Conservation (phyloP, 2,329 filamentous ascomycete species). For the Ophiostoma himal-ulmi region DNA sequence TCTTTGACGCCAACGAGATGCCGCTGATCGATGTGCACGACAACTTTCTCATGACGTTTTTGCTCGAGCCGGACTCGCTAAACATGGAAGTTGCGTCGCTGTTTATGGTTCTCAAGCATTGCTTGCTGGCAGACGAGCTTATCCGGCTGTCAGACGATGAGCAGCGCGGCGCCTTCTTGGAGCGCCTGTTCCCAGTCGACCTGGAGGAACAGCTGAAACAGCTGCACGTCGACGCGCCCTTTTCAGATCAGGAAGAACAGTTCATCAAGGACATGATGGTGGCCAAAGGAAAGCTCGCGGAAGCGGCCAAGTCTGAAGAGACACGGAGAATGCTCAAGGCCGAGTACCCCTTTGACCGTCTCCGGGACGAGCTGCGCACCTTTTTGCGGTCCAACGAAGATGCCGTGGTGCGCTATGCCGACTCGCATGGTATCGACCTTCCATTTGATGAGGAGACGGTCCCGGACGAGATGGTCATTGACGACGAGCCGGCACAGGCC, state of each 20-base stretch:
- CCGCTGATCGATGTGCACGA: slow-evolving; percentile 40
- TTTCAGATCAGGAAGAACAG: slow-evolving; percentile 25
- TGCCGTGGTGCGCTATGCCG: slow-evolving; percentile 35
- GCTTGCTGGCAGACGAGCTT: slow-evolving; percentile 20
- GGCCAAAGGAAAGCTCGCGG: slow-evolving; percentile 44
- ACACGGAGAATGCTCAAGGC: slow-evolving; percentile 35
- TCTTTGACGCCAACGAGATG: slow-evolving; percentile 36
- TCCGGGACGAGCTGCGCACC: slow-evolving; percentile 33
- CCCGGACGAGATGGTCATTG: slow-evolving; percentile 24
- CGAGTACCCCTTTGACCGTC: slow-evolving; percentile 37
- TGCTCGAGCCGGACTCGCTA: slow-evolving; percentile 37
- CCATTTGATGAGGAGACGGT: slow-evolving; percentile 33
- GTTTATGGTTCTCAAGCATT: slow-evolving; percentile 44
- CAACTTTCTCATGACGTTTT: slow-evolving; percentile 43
- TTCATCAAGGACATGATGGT: slow-evolving; percentile 24
- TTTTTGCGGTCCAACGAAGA: slow-evolving; percentile 33
- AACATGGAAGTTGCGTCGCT: slow-evolving; percentile 40
- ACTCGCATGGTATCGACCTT: slow-evolving; percentile 36
- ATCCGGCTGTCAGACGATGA: slow-evolving; percentile 19
- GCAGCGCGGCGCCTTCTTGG: slow-evolving; percentile 35
- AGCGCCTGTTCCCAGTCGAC: slow-evolving; percentile 51
- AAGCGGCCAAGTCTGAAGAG: slow-evolving; percentile 47
- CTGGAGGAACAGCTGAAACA: slow-evolving; percentile 43
- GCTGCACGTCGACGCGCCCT: slow-evolving; percentile 31
- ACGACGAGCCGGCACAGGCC: background rate